phyloP scores from a whole-genome alignment of 2,329 filamentous ascomycete species.

The Dactylellina sp. region DNA sequence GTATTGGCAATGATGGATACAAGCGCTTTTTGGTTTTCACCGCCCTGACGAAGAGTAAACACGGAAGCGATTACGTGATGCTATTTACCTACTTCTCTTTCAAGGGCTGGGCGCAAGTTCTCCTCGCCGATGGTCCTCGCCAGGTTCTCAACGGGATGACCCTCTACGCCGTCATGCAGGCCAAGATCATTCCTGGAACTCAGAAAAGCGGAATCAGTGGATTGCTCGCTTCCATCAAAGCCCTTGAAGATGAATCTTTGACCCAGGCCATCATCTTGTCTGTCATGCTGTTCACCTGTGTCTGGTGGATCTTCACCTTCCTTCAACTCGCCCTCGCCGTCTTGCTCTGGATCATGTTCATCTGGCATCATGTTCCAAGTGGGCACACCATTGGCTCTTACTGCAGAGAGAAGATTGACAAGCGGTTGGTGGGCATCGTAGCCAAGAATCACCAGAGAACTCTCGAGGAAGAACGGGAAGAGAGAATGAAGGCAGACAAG shows the following conservation, averaged over 20 bases:
- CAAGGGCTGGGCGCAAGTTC: conserved; percentile 83
- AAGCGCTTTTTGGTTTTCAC: conserved; percentile 92
- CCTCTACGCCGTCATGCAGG: conserved; percentile 82
- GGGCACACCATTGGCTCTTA: conserved; percentile 83
- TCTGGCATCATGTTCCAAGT: conserved; percentile 90
- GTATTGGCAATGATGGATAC: conserved; percentile 81
- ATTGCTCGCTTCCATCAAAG: conserved; percentile 61
- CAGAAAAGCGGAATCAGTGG: conserved; percentile 64
- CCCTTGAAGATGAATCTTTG: conserved; percentile 77
- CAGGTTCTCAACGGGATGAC: conserved; percentile 92
- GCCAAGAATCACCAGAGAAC: conserved; percentile 88
- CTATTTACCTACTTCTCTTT: conserved; percentile 90
- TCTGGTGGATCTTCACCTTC: conserved; percentile 87
- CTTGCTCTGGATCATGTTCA: conserved; percentile 85
- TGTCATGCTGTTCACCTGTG: conserved; percentile 79
- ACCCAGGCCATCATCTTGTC: conserved; percentile 83
- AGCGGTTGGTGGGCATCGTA: conserved; percentile 84
- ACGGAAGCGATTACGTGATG: conserved; percentile 88
- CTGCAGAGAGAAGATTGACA: conserved; percentile 92
- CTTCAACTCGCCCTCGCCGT: conserved; percentile 79
- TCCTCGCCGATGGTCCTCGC: conserved; percentile 91
- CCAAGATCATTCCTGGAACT: conserved; percentile 75
- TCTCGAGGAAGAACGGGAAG: conserved; percentile 74
- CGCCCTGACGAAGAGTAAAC: conserved; percentile 88
- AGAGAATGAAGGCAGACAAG: conserved; percentile 53